Conservation (phyloP, 345 rosid genomes). For the Bruguiera sexangula region DNA sequence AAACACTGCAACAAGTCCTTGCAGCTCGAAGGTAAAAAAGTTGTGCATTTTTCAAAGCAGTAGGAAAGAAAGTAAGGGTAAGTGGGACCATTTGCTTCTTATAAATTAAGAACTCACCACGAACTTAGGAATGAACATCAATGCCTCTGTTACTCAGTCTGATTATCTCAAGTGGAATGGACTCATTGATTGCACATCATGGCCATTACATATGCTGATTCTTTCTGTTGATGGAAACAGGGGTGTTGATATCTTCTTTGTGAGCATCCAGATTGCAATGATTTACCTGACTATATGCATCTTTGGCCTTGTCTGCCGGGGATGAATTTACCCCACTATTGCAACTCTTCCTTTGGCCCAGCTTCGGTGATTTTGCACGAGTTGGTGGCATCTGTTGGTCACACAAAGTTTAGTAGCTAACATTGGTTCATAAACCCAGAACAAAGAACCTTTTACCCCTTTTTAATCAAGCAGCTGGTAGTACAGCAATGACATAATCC, state of each 20-base stretch:
- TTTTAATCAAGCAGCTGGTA: too few species aligned
- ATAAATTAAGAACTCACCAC: conserved; percentile 36
- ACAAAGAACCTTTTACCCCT: background rate
- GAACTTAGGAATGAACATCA: conserved; percentile 26
- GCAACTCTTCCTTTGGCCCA: conserved; percentile 33
- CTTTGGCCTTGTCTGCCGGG: conserved; percentile 9
- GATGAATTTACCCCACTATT: conserved; percentile 17
- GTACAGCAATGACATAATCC: too few species aligned
- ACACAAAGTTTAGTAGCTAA: background rate
- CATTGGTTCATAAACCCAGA: background rate
- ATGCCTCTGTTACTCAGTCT: conserved; percentile 30
- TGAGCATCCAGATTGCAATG: conserved; percentile 9
- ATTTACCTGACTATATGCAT: conserved; percentile 14
- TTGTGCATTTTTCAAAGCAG: conserved; percentile 33
- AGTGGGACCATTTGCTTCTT: conserved; percentile 19
- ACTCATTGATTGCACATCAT: conserved; percentile 17
- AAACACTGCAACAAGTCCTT: conserved; percentile 30
- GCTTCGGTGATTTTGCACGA: conserved; percentile 37
- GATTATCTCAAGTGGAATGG: conserved; percentile 24
- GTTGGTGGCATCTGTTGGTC: conserved; percentile 33
- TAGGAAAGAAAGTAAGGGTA: conserved; percentile 19
- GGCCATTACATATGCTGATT: conserved; percentile 18
- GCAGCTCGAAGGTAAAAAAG: conserved; percentile 25
- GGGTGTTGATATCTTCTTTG: conserved; percentile 21
- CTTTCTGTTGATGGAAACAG: conserved; percentile 22